Conservation (phyloP, 2,329 filamentous ascomycete species). For the Blastomyces percursus region DNA sequence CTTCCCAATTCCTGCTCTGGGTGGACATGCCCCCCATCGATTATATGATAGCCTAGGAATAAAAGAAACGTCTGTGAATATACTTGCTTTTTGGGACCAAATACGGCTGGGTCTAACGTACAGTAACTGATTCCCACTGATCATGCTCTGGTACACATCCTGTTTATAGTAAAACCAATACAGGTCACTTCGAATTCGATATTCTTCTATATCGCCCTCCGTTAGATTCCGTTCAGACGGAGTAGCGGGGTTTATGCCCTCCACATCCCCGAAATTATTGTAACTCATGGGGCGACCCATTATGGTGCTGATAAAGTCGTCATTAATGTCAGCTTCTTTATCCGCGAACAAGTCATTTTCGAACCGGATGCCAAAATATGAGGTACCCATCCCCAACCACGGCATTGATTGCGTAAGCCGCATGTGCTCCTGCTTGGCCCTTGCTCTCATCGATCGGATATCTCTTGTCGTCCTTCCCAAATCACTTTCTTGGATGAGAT, state of each 20-base stretch:
- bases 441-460: conserved; percentile 54
- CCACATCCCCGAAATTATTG: conserved; percentile 45
- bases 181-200: conserved; percentile 71
- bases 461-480: conserved; percentile 61
- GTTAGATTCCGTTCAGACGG: conserved; percentile 28
- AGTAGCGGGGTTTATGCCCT: conserved; percentile 19
- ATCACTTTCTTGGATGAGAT: conserved; percentile 73
- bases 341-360: conserved; percentile 35
- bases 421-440: conserved; percentile 28
- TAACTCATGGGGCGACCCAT: conserved; percentile 49
- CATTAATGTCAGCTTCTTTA: conserved; percentile 42
- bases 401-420: conserved; percentile 17
- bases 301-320: conserved; percentile 47
- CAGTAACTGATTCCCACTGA: conserved; percentile 78
- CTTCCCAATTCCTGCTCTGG: conserved; percentile 66
- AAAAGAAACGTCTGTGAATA: conserved; percentile 18
- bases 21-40: conserved; percentile 77
- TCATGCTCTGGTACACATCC: conserved; percentile 79
- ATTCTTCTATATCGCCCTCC: conserved; percentile 60
- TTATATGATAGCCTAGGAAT: conserved; percentile 60
- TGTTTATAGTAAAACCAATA: conserved; percentile 97
- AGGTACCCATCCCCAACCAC: conserved; percentile 14
- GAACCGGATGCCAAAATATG: conserved; percentile 27
- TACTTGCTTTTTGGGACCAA: not conserved
- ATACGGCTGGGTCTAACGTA: conserved; percentile 40